Evolutionary conservation across 106 monocot genomes (phyloP), one percentile per base, ranked within the genome.

Genomic region (Dioscorea dumetorum): DNA sequence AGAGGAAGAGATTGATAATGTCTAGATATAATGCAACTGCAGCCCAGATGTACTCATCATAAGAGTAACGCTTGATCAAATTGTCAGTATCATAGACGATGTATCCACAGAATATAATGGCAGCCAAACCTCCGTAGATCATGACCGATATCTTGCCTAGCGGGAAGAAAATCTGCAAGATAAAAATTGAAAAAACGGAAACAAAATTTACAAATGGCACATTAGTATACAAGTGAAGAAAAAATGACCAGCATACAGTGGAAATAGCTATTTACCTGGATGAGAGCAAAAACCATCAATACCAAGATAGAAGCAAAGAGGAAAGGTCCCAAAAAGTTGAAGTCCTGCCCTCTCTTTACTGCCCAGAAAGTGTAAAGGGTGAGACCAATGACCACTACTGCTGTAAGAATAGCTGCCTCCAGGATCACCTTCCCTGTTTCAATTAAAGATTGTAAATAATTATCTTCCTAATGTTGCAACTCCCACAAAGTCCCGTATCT

Each of bases 301-400:
- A 94, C 73, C 72, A 94, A 67, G 32, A 94, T 8, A 12, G 82
- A 74, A 57, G 81, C 68, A 58, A 94, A 94, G 17, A 94, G 61
- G 70, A 94, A 87, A 19, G 90, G 90, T 0, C 87, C 87, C 3
- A 90, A 74, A 63, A 90, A 87, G 67, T 48, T 87, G 80, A 90
- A 94, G 68, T 94, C 94, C 8, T 87, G 71, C 18, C 94, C 94
- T 57, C 80, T 72, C 33, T 57, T 75, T 19, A 80, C 84, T 0
- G 94, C 94, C 87, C 84, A 87, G 70, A 94, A 94, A 14, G 94
- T 94, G 82, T 90, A 90, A 6, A 87, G 73, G 5, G 94, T 94
- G 57, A 90, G 82, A 58, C 94, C 85, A 2, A 87, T 32, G 4
- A 90, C 80, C 19, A 90, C 94, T 1, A 81, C 76, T 0, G 80